Conservation (phyloP, 495 filamentous ascomycete species). For the Cercophora samala region DNA sequence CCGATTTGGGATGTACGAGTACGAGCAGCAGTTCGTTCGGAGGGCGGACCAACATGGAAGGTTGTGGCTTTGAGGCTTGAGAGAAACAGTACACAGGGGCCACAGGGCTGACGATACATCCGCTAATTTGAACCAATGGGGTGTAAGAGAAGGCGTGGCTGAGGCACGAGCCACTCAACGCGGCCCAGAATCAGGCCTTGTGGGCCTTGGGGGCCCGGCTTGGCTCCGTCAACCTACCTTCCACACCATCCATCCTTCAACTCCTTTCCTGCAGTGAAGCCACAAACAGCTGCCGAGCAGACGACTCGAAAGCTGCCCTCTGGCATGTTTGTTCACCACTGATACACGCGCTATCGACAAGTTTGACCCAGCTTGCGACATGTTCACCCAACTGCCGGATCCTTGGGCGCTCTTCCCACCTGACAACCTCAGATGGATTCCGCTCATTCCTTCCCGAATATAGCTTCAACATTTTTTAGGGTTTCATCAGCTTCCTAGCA, state of each 20-base stretch:
- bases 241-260: not conserved
- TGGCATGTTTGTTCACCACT: not conserved
- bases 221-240: not conserved
- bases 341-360: not conserved
- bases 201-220: slow-evolving; percentile 3
- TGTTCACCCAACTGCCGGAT: not conserved
- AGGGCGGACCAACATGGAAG: not conserved
- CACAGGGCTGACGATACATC: slow-evolving; percentile 3
- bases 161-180: slow-evolving; percentile 10
- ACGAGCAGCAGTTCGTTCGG: not conserved
- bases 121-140: not conserved
- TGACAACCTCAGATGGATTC: not conserved
- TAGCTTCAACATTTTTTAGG: not conserved
- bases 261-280: not conserved
- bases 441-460: not conserved
- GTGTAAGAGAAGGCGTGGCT: slow-evolving; percentile 4
- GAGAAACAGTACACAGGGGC: not conserved
- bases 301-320: not conserved
- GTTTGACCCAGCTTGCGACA: not conserved
- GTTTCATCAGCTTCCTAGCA: not conserved
- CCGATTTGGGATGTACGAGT: slow-evolving; percentile 1
- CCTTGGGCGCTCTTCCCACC: not conserved
- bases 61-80: not conserved
- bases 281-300: not conserved
- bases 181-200: slow-evolving; percentile 9